phyloP scores from a whole-genome alignment of 202 grass and related monocot genomes.

The Panicum hallii region DNA sequence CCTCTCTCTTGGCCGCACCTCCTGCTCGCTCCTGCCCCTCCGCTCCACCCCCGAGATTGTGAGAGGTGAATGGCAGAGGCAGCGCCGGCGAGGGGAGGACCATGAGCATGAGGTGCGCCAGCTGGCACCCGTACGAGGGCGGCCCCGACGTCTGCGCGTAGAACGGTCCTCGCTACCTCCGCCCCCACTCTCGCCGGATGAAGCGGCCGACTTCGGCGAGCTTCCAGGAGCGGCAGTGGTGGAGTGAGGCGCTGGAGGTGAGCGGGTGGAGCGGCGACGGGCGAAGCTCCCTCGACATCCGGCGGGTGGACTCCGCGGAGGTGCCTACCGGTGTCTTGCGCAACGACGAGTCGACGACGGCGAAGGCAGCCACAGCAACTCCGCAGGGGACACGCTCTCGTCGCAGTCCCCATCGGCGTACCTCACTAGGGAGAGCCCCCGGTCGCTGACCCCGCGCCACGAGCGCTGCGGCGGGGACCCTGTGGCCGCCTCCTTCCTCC shows the following conservation, averaged over 20 bases:
- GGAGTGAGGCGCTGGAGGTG: slow-evolving; percentile 44
- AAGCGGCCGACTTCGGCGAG: slow-evolving; percentile 72
- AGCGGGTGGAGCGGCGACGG: slow-evolving; percentile 56
- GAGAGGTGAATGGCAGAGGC: too few species aligned
- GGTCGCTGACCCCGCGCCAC: slow-evolving; percentile 40
- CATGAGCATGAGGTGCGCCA: too few species aligned
- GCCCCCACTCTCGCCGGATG: background rate
- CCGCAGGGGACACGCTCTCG: slow-evolving; percentile 31
- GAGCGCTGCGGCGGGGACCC: slow-evolving; percentile 2
- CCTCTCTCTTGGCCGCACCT: too few species aligned
- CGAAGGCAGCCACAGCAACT: slow-evolving; percentile 51
- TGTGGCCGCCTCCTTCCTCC: slow-evolving; percentile 35
- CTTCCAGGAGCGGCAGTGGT: slow-evolving; percentile 80
- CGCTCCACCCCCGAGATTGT: too few species aligned
- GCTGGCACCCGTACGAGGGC: too few species aligned
- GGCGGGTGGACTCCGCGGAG: slow-evolving; percentile 47
- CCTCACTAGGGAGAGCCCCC: slow-evolving; percentile 64
- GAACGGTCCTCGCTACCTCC: too few species aligned
- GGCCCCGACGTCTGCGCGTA: too few species aligned
- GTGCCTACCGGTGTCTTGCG: slow-evolving; percentile 42
- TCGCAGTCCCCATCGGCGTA: background rate
- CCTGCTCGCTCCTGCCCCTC: too few species aligned
- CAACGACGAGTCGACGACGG: slow-evolving; percentile 41
- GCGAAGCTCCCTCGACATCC: slow-evolving; percentile 56
- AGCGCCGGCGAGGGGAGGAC: too few species aligned